Conservation (phyloP, 305 asterid species). For the Euphrasia arctica region DNA sequence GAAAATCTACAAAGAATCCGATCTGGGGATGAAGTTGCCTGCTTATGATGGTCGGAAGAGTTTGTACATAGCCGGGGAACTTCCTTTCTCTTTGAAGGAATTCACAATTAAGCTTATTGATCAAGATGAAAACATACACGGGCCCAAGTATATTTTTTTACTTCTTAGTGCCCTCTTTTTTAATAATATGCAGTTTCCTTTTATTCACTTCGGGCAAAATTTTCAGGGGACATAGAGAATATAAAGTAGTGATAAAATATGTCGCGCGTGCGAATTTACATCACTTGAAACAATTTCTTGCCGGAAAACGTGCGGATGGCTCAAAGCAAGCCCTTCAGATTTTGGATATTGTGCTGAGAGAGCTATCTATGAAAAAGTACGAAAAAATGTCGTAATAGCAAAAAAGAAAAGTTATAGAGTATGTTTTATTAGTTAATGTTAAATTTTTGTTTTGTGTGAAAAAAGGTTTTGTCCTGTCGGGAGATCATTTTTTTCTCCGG, state of each 20-base stretch:
- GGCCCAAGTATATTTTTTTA: conserved; percentile 73
- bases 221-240: conserved; percentile 81
- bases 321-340: conserved; percentile 94
- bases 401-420: not conserved
- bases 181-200: not conserved
- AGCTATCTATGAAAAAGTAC: conserved; percentile 80
- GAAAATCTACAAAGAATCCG: conserved; percentile 76
- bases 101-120: conserved; percentile 72
- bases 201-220: not conserved
- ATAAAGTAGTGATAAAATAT: conserved; percentile 79
- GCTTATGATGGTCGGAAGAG: conserved; percentile 97
- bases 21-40: conserved; percentile 86
- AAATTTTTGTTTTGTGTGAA: not conserved
- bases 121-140: conserved; percentile 68
- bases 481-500: conserved; percentile 90
- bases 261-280: conserved; percentile 84
- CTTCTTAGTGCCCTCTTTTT: not conserved
- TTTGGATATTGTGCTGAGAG: conserved; percentile 94
- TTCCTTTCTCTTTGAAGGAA: conserved; percentile 93
- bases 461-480: conserved; percentile 90
- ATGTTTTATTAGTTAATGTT: not conserved
- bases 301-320: conserved; percentile 90
- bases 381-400: not conserved
- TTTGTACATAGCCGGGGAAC: conserved; percentile 95
- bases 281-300: conserved; percentile 88